These are phyloP conservation scores for Picea glauca DNA, from an alignment of 75 land plant species.

Conservation along the genomic window DNA sequence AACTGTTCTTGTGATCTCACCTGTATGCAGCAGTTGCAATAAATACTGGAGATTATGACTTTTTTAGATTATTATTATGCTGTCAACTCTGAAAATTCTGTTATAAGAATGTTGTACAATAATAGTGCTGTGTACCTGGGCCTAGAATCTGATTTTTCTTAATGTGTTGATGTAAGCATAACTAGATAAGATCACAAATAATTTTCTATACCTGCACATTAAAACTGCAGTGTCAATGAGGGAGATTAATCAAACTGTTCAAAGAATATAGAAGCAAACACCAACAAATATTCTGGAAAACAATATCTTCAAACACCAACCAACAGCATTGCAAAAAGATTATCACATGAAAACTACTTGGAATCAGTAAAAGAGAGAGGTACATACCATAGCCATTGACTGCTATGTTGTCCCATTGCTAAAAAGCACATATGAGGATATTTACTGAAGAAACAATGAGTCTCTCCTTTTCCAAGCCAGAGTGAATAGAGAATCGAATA, in stretches of 20 bases:
- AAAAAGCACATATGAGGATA: slow-evolving; percentile 21
- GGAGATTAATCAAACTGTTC: background rate
- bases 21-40: too few relatives aligned
- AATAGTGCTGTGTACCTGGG: too few relatives aligned
- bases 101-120: too few relatives aligned
- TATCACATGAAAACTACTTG: background rate
- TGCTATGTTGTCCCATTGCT: slow-evolving; percentile 33
- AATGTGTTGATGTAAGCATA: slow-evolving; percentile 29
- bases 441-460: slow-evolving; percentile 19
- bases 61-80: too few relatives aligned
- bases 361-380: background rate
- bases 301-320: background rate
- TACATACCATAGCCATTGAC: slow-evolving; percentile 39
- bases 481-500: slow-evolving; percentile 13
- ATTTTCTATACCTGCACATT: slow-evolving; percentile 25
- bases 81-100: too few relatives aligned
- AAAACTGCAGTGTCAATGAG: background rate
- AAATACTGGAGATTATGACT: too few relatives aligned
- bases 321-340: background rate
- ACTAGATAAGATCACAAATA: slow-evolving; percentile 34
- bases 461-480: slow-evolving; percentile 9
- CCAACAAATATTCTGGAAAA: background rate
- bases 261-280: background rate
- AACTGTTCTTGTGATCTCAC: too few relatives aligned
- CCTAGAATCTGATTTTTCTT: slow-evolving; percentile 12